Evolutionary conservation across 2,329 filamentous ascomycete genomes (phyloP), one percentile per base, ranked within the genome.

Genomic region (Fusarium mexicanum): DNA sequence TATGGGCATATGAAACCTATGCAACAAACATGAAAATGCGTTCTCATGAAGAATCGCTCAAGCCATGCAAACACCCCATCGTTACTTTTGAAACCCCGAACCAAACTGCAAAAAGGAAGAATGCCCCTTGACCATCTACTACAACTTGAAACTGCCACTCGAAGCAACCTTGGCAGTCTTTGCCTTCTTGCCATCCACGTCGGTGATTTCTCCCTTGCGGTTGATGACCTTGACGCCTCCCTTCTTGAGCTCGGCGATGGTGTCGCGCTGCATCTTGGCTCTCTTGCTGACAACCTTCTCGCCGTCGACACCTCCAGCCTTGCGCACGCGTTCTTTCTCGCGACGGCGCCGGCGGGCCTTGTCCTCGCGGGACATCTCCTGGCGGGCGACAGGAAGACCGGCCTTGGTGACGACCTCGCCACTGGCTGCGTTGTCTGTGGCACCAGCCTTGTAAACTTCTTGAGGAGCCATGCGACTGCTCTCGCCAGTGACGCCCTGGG

Each of bases 151-250:
- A 67, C 84, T 87, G 67, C 88, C 87, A 67, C 90, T 89, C 57
- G 86, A 87, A 47, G 84, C 81, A n/a, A 83, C 80, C 80, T 85
- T 87, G 41, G 82, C 83, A 50, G 83, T 86, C 81, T 87, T 87
- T 48, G 92, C 88, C 85, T 93, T 92, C 79, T 93, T 94, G 37
- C 95, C 95, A 76, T 96, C 91, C 40, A 98, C 89, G 84, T 97
- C 93, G 24, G 92, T 92, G 62, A 98, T 85, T 82, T 95, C 92
- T 60, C 96, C 96, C 86, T 94, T 95, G 84, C 93, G 93, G 72
- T 95, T 95, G 84, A 98, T 96, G 69, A 98, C 90, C 87, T 93
- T 96, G 77, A 98, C 96, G 69, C 94, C 94, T 60, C 94, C 95
- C 88, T 93, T 94, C 86, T 92, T 94, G 79, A 96, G 85, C 65